Conservation (phyloP, 2,329 filamentous ascomycete species). For the Dendrostoma leiphaemia region DNA sequence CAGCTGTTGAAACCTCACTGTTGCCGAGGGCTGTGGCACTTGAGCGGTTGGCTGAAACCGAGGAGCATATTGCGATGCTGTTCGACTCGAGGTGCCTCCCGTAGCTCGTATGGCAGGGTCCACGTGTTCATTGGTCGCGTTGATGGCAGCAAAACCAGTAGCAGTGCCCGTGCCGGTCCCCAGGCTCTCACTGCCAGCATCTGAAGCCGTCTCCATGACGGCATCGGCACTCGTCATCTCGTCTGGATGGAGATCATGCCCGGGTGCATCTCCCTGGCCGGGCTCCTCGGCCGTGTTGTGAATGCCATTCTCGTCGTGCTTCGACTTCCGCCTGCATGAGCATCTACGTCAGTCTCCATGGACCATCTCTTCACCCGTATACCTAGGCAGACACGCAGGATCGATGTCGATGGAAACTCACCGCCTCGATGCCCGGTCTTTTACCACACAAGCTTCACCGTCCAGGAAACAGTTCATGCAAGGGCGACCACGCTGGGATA, state of each 20-base stretch:
- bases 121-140: neutral
- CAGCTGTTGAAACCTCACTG: slow-evolving; percentile 14
- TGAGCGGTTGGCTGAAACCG: neutral
- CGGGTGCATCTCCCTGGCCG: slow-evolving; percentile 20
- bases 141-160: neutral
- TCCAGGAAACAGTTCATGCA: slow-evolving; percentile 54
- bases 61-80: neutral
- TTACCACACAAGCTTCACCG: slow-evolving; percentile 42
- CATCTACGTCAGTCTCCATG: neutral
- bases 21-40: neutral
- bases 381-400: no score
- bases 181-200: slow-evolving; percentile 2
- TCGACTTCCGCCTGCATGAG: slow-evolving; percentile 2
- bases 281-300: neutral
- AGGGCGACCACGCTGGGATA: slow-evolving; percentile 45
- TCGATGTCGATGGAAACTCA: slow-evolving; percentile 25
- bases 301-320: neutral
- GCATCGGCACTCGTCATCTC: neutral
- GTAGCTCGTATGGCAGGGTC: neutral
- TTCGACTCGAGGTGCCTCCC: neutral
- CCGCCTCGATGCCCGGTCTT: slow-evolving; percentile 38
- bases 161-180: neutral
- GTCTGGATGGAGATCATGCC: neutral
- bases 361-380: no score
- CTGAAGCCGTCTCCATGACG: neutral